Conservation (phyloP, 2,329 filamentous ascomycete species). For the Ceratocystis eucalypticola region DNA sequence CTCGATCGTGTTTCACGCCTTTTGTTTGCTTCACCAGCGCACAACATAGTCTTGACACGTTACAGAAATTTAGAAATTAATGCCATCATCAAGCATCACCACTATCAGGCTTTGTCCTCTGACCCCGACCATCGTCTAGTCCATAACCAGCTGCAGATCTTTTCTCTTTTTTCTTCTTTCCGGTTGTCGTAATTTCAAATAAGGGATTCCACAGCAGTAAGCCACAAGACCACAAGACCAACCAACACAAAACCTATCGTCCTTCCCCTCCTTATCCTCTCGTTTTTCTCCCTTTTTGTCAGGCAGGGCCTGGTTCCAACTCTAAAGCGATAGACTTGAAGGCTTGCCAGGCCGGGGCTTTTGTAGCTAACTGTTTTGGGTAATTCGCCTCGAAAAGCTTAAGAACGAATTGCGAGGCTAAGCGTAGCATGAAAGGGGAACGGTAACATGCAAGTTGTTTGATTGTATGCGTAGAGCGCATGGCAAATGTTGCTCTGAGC, state of each 20-base stretch:
- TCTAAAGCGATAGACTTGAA: neutral
- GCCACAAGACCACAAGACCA: neutral
- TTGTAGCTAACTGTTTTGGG: neutral
- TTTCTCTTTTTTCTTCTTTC: constrained; percentile 1
- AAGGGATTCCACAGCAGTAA: neutral
- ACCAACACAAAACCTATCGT: neutral
- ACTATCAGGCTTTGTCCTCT: neutral
- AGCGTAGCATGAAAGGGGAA: neutral
- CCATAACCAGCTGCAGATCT: neutral
- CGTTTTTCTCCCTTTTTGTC: neutral
- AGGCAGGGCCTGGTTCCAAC: neutral
- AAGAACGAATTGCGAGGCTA: neutral
- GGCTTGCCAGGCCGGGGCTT: neutral
- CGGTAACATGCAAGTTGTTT: neutral
- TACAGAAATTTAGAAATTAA: neutral
- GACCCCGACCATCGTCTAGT: neutral
- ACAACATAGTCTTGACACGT: neutral
- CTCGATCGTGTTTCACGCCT: neutral
- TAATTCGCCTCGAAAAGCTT: neutral
- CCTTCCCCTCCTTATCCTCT: neutral
- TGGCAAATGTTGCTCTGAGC: neutral
- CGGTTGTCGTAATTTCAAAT: constrained; percentile 4
- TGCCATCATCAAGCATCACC: neutral
- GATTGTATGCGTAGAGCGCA: neutral
- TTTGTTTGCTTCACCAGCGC: neutral